Evolutionary conservation across 1,284 basidiomycete genomes (phyloP), one percentile per base, ranked within the genome.

Genomic region (Boletus semigastroideus): DNA sequence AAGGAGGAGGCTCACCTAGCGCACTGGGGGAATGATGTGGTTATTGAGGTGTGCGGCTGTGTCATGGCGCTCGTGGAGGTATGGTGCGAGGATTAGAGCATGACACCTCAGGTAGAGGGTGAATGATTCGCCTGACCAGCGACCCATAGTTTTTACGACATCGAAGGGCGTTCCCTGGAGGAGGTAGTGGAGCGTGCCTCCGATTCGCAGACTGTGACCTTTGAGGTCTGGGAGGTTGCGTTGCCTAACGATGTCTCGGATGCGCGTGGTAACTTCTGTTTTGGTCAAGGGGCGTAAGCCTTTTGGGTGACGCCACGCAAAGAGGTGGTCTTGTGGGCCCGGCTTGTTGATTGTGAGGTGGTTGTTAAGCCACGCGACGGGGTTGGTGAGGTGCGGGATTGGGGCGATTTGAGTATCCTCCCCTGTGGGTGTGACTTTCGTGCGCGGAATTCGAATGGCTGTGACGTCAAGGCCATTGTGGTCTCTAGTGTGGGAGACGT

Each of bases 151-250:
- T 22, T 58, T 57, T 1, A 57, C 34, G 0, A 52, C 14, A 0
- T 59, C 12, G 2, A 59, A 59, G 1, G 52, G 49, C 0, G 10
- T 37, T 0, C 41, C 46, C 6, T 11, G 2, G 1, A 58, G 40
- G 0, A 59, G 42, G 17, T 59, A 49, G 16, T 57, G 46, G 0
- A 59, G 42, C 0, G 47, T 55, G 0, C 45, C 44, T 0, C 57
- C 42, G 0, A 59, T 58, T 11, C 19, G 9, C 0, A 59, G 41
- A 14, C 56, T 55, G 5, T 58, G 52, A 0, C 51, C 52, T 4
- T 49, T 49, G 5, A 51, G 20, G 9, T 45, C 13, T 4, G 19
- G 42, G 4, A 40, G 7, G 19, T 25, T 10, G 19, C 5, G 20
- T 6, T 25, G 20, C 13, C 12, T 16, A 0, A 1, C 9, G 0